A percentile compares a stretch with the other conserved stretches of the same genome.
phyloP scores from a whole-genome alignment of 768 basidiomycete species.

The Pholiota conissans region DNA sequence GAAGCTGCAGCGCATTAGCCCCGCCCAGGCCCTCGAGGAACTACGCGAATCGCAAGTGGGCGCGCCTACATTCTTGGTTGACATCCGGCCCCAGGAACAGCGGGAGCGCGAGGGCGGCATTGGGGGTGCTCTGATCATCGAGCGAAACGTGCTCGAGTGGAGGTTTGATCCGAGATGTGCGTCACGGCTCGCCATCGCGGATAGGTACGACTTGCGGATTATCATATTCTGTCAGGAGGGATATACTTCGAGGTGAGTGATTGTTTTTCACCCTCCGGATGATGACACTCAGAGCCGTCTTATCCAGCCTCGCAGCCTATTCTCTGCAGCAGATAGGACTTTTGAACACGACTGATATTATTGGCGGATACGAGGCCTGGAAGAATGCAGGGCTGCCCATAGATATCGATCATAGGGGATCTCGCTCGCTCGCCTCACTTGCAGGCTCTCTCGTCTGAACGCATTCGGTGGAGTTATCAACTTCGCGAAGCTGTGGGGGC shows the following conservation, averaged over 20 bases:
- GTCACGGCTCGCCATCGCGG: slow-evolving; percentile 61
- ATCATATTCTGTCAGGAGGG: slow-evolving; percentile 80
- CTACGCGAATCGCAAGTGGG: slow-evolving; percentile 50
- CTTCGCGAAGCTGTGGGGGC: neutral
- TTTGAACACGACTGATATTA: slow-evolving; percentile 73
- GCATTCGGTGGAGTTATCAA: neutral
- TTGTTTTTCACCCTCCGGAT: neutral
- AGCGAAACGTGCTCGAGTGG: slow-evolving; percentile 80
- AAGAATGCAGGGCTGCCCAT: slow-evolving; percentile 65
- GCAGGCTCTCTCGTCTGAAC: slow-evolving; percentile 28
- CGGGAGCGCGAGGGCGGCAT: slow-evolving; percentile 59
- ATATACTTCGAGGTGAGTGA: slow-evolving; percentile 51
- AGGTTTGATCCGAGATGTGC: slow-evolving; percentile 70
- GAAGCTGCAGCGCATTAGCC: slow-evolving; percentile 62
- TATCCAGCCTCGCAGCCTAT: slow-evolving; percentile 62
- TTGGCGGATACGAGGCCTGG: slow-evolving; percentile 77
- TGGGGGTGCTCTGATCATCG: slow-evolving; percentile 68
- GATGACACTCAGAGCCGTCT: neutral
- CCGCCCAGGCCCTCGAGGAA: slow-evolving; percentile 59
- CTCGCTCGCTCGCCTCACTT: slow-evolving; percentile 24
- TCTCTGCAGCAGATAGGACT: slow-evolving; percentile 70
- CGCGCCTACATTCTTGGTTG: slow-evolving; percentile 73
- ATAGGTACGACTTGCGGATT: slow-evolving; percentile 72
- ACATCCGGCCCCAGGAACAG: slow-evolving; percentile 69
- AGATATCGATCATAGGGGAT: slow-evolving; percentile 21